Evolutionary conservation across 495 filamentous ascomycete genomes (phyloP).

Genomic region (Hyaloscypha hepaticicola): DNA sequence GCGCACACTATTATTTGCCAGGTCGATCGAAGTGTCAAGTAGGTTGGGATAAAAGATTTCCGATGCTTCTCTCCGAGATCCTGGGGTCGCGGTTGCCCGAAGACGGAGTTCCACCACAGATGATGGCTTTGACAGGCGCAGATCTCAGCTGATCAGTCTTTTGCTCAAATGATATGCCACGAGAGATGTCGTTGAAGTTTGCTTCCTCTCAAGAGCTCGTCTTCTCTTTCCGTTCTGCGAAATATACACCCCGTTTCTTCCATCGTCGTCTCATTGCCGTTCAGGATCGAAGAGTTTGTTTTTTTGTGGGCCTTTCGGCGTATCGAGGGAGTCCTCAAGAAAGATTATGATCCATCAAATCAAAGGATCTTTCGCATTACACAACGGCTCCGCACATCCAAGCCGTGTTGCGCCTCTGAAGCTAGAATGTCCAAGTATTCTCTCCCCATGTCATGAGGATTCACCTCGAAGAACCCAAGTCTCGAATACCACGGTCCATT

Average conservation of each 20-base stretch:
- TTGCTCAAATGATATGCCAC: background rate
- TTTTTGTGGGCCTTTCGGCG: background rate
- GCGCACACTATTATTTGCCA: background rate
- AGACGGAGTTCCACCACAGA: conserved; percentile 10
- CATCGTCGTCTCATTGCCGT: background rate
- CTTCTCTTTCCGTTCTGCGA: background rate
- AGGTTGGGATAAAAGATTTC: background rate
- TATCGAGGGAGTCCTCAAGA: conserved; percentile 1
- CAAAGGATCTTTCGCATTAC: conserved; percentile 28
- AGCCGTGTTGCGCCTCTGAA: conserved; percentile 21
- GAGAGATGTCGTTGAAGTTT: conserved; percentile 2
- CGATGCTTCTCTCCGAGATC: conserved; percentile 2
- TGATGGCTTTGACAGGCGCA: conserved; percentile 1
- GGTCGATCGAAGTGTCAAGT: background rate
- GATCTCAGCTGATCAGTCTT: background rate
- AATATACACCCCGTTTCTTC: background rate
- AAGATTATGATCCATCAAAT: background rate
- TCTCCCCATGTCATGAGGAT: conserved; percentile 15
- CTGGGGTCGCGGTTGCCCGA: background rate
- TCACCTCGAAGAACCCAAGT: conserved; percentile 28
- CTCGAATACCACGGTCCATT: conserved; percentile 31
- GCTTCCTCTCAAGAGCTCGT: conserved; percentile 1
- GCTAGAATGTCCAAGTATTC: conserved; percentile 23
- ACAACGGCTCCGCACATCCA: conserved; percentile 24
- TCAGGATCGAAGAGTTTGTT: background rate